Evolutionary conservation across 306 rosid species (phyloP).

Genomic region (Potentilla sterilis): DNA sequence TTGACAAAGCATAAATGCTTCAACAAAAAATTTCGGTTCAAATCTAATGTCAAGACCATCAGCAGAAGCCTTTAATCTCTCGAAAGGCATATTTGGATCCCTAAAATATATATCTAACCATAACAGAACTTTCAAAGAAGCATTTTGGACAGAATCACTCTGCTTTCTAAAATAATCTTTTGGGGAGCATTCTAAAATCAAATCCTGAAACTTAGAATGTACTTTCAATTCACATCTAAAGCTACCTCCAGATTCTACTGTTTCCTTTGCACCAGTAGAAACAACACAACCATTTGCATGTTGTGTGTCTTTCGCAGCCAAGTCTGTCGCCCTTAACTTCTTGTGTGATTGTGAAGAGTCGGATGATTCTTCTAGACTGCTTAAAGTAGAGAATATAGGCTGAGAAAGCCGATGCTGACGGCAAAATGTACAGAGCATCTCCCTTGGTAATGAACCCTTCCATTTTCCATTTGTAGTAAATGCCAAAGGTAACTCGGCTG

Average conservation of each 20-base stretch:
- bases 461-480: conserved; percentile 74
- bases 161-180: conserved; percentile 58
- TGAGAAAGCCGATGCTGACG: conserved; percentile 83
- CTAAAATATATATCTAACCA: conserved; percentile 66
- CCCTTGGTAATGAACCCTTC: conserved; percentile 88
- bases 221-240: conserved; percentile 67
- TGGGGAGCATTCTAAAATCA: conserved; percentile 66
- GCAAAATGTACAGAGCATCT: conserved; percentile 70
- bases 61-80: conserved; percentile 48
- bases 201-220: conserved; percentile 51
- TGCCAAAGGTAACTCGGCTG: conserved; percentile 69
- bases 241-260: conserved; percentile 40
- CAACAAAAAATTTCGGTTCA: conserved; percentile 31
- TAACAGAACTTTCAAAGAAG: conserved; percentile 67
- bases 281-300: conserved; percentile 34
- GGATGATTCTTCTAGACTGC: conserved; percentile 38
- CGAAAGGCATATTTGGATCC: conserved; percentile 41
- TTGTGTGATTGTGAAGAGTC: conserved; percentile 44
- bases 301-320: conserved; percentile 33
- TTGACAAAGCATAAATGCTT: conserved; percentile 46
- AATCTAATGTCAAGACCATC: conserved; percentile 43
- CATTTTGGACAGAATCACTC: conserved; percentile 74
- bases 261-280: conserved; percentile 36
- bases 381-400: conserved; percentile 51
- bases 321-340: conserved; percentile 48